Percentiles rank a stretch among this genome's conserved stretches.
These are phyloP conservation scores for Canna indica DNA, from an alignment of 176 grass and related monocot species.

Conservation along the genomic window DNA sequence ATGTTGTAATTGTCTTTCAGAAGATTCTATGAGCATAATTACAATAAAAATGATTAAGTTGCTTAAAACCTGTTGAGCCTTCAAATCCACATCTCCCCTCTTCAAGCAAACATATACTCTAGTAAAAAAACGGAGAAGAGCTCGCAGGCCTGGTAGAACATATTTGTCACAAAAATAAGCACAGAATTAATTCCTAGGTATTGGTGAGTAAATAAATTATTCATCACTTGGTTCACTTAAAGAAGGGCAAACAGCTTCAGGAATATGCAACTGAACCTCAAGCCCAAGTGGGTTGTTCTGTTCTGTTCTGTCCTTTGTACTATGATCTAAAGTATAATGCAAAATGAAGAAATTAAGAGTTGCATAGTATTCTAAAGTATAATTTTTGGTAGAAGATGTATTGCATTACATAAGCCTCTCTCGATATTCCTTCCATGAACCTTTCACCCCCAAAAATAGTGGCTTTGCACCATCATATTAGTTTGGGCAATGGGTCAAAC, in stretches of 20 bases:
- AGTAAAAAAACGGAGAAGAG: constrained; percentile 93
- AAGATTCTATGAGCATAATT: constrained; percentile 10
- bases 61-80: constrained; percentile 58
- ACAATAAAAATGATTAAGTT: constrained; percentile 9
- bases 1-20: not conserved
- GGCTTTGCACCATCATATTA: constrained; percentile 89
- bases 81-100: constrained; percentile 86
- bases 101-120: constrained; percentile 80
- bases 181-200: constrained; percentile 2
- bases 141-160: constrained; percentile 59
- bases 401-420: constrained; percentile 73
- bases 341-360: constrained; percentile 26
- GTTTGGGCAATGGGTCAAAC: too few species aligned
- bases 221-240: too few species aligned
- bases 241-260: too few species aligned
- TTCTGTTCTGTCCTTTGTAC: constrained; percentile 82
- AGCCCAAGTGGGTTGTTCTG: constrained; percentile 63
- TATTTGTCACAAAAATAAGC: constrained; percentile 9
- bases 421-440: constrained; percentile 97
- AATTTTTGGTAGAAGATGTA: not conserved
- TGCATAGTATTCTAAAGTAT: not conserved
- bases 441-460: constrained; percentile 94
- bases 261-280: too few species aligned
- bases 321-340: constrained; percentile 59
- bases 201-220: too few species aligned